A percentile compares a stretch with the other conserved stretches of the same genome.
Conservation (phyloP, 1,139 yeast genomes). For the Lodderomyces theae region DNA sequence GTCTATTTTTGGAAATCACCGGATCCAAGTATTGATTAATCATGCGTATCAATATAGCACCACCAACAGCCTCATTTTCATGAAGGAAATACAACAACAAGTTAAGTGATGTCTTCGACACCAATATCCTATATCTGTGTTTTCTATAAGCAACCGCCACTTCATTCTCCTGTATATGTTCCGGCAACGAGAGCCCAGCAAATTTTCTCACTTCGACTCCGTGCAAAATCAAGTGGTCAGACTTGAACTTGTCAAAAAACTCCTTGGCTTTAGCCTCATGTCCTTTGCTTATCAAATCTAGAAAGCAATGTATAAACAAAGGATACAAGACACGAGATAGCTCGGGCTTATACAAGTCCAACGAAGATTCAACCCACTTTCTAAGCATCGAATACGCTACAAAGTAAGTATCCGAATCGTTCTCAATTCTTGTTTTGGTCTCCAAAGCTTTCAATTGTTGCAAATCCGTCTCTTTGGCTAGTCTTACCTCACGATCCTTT, state of each 20-base stretch:
- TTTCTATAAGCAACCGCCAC: slow-evolving; percentile 72
- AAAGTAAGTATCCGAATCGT: slow-evolving; percentile 67
- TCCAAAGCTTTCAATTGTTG: slow-evolving; percentile 41
- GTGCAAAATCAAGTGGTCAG: slow-evolving; percentile 74
- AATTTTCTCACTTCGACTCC: slow-evolving; percentile 72
- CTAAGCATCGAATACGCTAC: slow-evolving; percentile 78
- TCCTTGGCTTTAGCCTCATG: slow-evolving; percentile 60
- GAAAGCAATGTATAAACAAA: slow-evolving; percentile 80
- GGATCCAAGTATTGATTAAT: slow-evolving; percentile 86
- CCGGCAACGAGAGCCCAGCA: slow-evolving; percentile 72
- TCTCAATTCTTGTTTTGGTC: slow-evolving; percentile 39
- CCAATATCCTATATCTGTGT: slow-evolving; percentile 70
- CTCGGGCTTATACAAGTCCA: slow-evolving; percentile 91
- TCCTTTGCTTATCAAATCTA: slow-evolving; percentile 70
- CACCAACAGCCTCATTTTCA: slow-evolving; percentile 92
- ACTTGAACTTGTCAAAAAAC: slow-evolving; percentile 72
- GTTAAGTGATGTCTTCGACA: slow-evolving; percentile 84
- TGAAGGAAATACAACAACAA: slow-evolving; percentile 80
- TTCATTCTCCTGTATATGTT: slow-evolving; percentile 80
- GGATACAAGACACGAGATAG: slow-evolving; percentile 83
- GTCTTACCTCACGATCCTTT: slow-evolving; percentile 39
- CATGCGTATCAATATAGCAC: slow-evolving; percentile 78
- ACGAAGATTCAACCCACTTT: slow-evolving; percentile 87
- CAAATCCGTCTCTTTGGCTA: slow-evolving; percentile 42
- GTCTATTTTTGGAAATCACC: slow-evolving; percentile 48